Conservation (phyloP, 495 filamentous ascomycete species). For the Neurospora sp. region DNA sequence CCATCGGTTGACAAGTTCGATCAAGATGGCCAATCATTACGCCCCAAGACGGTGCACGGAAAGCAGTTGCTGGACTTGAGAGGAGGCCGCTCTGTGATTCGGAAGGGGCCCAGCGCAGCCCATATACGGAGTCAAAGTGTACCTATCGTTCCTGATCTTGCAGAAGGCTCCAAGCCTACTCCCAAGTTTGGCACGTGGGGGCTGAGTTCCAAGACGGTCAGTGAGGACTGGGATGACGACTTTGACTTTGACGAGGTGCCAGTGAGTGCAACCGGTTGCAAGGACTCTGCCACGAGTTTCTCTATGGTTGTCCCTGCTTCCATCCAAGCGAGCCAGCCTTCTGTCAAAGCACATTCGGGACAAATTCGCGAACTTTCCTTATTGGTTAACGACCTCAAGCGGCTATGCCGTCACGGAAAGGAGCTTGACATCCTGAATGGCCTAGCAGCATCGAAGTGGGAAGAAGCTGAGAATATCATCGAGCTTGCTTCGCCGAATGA, state of each 20-base stretch:
- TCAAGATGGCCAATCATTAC: conserved; percentile 43
- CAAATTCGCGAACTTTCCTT: conserved; percentile 78
- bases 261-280: conserved; percentile 25
- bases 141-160: conserved; percentile 63
- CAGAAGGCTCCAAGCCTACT: conserved; percentile 44
- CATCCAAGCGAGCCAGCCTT: conserved; percentile 77
- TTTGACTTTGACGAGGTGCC: conserved; percentile 61
- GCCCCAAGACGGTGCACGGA: conserved; percentile 84
- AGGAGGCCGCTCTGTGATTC: conserved; percentile 62
- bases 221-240: conserved; percentile 80
- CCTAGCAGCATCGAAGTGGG: conserved; percentile 56
- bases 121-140: conserved; percentile 94
- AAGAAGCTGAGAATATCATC: conserved; percentile 82
- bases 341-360: conserved; percentile 74
- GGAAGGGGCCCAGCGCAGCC: conserved; percentile 63
- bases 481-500: conserved; percentile 77
- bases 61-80: conserved; percentile 67
- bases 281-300: conserved; percentile 35
- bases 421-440: conserved; percentile 56
- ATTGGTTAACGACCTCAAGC: conserved; percentile 53
- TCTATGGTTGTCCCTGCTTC: conserved; percentile 70
- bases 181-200: conserved; percentile 88
- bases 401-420: conserved; percentile 66
- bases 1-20: conserved; percentile 45
- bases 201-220: conserved; percentile 68